phyloP scores from a whole-genome alignment of 2,329 filamentous ascomycete species.

The Remersonia thermophila region DNA sequence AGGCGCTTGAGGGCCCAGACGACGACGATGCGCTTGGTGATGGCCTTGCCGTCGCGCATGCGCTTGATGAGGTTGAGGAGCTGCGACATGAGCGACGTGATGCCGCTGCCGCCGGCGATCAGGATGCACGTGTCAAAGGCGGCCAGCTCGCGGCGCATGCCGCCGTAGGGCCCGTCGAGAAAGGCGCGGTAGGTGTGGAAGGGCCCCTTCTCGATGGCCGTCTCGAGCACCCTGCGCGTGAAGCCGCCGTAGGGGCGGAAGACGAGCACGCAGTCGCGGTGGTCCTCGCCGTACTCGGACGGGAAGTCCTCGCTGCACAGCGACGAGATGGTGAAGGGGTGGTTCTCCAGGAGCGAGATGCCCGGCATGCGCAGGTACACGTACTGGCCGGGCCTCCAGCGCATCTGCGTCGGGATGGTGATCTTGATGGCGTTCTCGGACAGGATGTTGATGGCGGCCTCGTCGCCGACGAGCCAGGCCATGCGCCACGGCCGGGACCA shows the following conservation, averaged over 20 bases:
- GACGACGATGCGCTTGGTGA: slow-evolving; percentile 80
- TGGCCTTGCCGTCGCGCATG: slow-evolving; percentile 88
- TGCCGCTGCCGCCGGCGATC: slow-evolving; percentile 86
- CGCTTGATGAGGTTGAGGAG: slow-evolving; percentile 89
- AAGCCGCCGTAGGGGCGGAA: slow-evolving; percentile 90
- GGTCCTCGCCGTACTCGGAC: slow-evolving; percentile 78
- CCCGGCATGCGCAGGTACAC: slow-evolving; percentile 91
- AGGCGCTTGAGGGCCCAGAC: slow-evolving; percentile 89
- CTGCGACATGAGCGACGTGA: slow-evolving; percentile 86
- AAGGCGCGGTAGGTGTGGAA: slow-evolving; percentile 89
- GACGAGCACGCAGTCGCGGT: slow-evolving; percentile 78
- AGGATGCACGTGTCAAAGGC: slow-evolving; percentile 90
- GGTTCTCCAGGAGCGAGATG: slow-evolving; percentile 81
- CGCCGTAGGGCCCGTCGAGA: slow-evolving; percentile 87
- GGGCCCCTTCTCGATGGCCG: slow-evolving; percentile 71
- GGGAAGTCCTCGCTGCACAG: slow-evolving; percentile 88
- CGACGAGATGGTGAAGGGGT: slow-evolving; percentile 90
- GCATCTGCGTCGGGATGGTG: slow-evolving; percentile 84
- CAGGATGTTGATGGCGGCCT: slow-evolving; percentile 79
- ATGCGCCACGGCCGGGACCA: slow-evolving; percentile 72
- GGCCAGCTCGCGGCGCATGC: slow-evolving; percentile 79
- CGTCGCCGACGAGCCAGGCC: slow-evolving; percentile 79
- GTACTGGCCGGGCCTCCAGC: slow-evolving; percentile 88
- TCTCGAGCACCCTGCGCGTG: slow-evolving; percentile 72
- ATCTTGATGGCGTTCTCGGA: slow-evolving; percentile 92